These are phyloP conservation scores for Boletus tylopilopsis DNA, from an alignment of 768 basidiomycete species.

Conservation along the genomic window DNA sequence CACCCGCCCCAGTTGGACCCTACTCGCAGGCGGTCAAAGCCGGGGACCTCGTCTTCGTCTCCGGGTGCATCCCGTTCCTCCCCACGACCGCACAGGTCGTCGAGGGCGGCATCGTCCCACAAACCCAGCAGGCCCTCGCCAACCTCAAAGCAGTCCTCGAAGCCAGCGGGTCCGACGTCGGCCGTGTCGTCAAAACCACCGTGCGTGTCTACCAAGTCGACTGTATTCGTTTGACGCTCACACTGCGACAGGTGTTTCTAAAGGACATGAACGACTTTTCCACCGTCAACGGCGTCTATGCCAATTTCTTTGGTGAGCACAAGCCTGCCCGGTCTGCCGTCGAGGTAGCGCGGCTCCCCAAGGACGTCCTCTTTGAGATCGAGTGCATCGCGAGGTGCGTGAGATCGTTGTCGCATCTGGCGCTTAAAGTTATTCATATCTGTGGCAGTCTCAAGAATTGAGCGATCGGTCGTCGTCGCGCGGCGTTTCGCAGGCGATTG, in stretches of 20 bases:
- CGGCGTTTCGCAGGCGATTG: not conserved
- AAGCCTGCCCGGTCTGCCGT: constrained; percentile 93
- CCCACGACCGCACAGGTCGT: constrained; percentile 55
- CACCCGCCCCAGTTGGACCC: constrained; percentile 78
- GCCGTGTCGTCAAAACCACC: constrained; percentile 88
- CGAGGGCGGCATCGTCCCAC: constrained; percentile 20
- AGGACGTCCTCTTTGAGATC: constrained; percentile 89
- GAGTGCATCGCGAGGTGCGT: constrained; percentile 80
- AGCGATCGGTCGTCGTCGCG: not conserved
- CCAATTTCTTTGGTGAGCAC: constrained; percentile 81
- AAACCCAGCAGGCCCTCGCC: constrained; percentile 79
- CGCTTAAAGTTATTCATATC: not conserved
- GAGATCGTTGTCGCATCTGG: not conserved
- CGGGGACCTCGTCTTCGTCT: constrained; percentile 83
- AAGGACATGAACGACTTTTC: constrained; percentile 91
- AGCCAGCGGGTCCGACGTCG: constrained; percentile 72
- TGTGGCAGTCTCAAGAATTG: constrained; percentile 20
- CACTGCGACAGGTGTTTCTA: constrained; percentile 68
- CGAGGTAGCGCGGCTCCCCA: constrained; percentile 85
- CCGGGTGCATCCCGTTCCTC: constrained; percentile 84
- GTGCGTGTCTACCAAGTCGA: constrained; percentile 52
- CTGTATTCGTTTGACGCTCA: not conserved
- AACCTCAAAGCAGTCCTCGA: constrained; percentile 84
- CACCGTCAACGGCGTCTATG: constrained; percentile 78
- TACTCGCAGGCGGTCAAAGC: constrained; percentile 86